These are phyloP conservation scores for Solanum okadae DNA, from an alignment of 257 asterid genomes.

Conservation along the genomic window DNA sequence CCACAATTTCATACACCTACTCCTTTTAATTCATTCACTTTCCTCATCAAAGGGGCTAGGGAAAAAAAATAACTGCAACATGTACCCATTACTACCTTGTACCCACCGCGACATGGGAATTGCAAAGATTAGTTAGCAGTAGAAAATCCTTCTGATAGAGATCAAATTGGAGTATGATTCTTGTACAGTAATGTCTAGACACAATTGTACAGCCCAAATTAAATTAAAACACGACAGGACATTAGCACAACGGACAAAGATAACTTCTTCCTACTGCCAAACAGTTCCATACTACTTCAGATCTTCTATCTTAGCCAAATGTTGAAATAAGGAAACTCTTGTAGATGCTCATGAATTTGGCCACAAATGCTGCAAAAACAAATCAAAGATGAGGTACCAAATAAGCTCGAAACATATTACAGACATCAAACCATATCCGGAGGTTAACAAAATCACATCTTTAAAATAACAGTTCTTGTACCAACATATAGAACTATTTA, in stretches of 20 bases:
- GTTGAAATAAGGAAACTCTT: slow-evolving; percentile 87
- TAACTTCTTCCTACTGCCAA: background rate
- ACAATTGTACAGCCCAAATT: background rate
- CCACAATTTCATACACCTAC: background rate
- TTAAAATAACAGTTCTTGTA: background rate
- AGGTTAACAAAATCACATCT: background rate
- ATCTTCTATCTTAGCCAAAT: slow-evolving; percentile 47
- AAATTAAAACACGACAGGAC: background rate
- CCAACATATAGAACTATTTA: background rate
- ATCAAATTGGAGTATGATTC: background rate
- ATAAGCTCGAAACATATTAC: background rate
- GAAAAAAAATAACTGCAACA: background rate
- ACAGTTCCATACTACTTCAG: background rate
- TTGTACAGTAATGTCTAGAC: background rate
- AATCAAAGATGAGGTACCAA: slow-evolving; percentile 1
- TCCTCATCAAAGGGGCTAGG: background rate
- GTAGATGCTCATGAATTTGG: slow-evolving; percentile 97
- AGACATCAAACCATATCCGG: background rate
- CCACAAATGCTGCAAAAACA: slow-evolving; percentile 79
- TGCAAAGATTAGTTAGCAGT: background rate
- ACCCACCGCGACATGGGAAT: background rate
- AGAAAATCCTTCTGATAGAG: background rate
- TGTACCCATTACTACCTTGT: background rate
- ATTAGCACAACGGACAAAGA: background rate
- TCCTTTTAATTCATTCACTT: background rate